Conservation (phyloP, 73 alveolate genomes). For the Tetrahymena borealis region DNA sequence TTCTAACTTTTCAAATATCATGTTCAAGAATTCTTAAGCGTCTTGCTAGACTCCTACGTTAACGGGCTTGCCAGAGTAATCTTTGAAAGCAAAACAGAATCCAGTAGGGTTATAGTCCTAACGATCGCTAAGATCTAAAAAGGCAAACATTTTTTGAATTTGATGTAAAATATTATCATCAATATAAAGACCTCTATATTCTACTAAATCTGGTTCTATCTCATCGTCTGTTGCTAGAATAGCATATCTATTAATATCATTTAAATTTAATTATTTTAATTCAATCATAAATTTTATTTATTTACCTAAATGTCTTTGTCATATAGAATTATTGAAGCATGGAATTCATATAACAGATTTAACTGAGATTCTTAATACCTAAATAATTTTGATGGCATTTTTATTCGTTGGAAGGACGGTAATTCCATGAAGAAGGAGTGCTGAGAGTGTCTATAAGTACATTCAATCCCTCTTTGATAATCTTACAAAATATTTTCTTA, state of each 20-base stretch:
- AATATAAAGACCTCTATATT: conserved; percentile 42
- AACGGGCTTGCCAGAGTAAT: conserved; percentile 93
- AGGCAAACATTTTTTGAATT: conserved; percentile 86
- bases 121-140: conserved; percentile 84
- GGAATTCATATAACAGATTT: conserved; percentile 95
- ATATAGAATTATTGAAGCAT: conserved; percentile 92
- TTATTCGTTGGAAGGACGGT: conserved; percentile 70
- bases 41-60: conserved; percentile 87
- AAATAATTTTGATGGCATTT: conserved; percentile 37
- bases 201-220: conserved; percentile 38
- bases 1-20: conserved; percentile 93
- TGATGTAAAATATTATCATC: conserved; percentile 95
- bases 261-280: not conserved
- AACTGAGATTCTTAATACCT: conserved; percentile 84
- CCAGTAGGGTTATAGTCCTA: conserved; percentile 86
- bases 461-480: conserved; percentile 6
- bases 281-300: not conserved
- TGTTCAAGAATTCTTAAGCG: conserved; percentile 91
- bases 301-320: conserved; percentile 75
- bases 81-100: conserved; percentile 90
- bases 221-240: conserved; percentile 78
- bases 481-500: not conserved
- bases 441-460: conserved; percentile 35
- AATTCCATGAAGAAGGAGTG: conserved; percentile 64
- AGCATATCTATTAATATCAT: conserved; percentile 58